Base-by-base conservation (phyloP, 2,329 filamentous ascomycete species). In the Pseudocercospora crystallina region DNA sequence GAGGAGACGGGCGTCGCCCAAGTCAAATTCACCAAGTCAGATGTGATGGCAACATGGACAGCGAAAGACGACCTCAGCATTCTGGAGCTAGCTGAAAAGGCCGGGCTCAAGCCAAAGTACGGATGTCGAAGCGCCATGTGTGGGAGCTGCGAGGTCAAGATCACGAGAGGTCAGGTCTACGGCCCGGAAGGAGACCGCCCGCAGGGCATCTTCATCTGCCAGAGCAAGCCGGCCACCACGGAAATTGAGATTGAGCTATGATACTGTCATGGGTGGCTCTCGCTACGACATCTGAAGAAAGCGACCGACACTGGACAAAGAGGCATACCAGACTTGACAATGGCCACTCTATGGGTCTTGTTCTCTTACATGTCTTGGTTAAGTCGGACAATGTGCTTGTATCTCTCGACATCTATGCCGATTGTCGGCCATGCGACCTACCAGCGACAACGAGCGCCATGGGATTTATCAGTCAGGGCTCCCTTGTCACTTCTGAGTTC, bases 91-190 rank as follows among this genome's bases (percentile, higher is more conserved):
- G 60, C 60, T n/a, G 60, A 62, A 44, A 56, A 57, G 34, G 57
- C 49, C 11, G 60, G 60, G 9, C 45, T 62, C 3, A 58, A 61
- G 30, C 60, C 60, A 15, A 33, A 47, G 5, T 61, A 43, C 33
- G 60, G 60, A 8, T 62, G 60, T 48, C 55, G 60, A 33, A 61
- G 58, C 34, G 60, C 58, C 12, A 58, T 62, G 36, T 62, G 58
- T 43, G 57, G 57, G n/a, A 54, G 43, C 3, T 59, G 51, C 39
- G 54, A 57, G 35, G 54, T 54, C 31, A 57, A 48, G 45, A 55
- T 61, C 14, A 37, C 49, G 13, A 62, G 59, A 39, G 60, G 56
- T 8, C 60, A 61, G 43, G 60, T 60, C 11, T 58, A 62, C 47
- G 58, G 58, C 3, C 52, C 56, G 9, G 58, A 59, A 15, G 58